These are phyloP conservation scores for Prunus yedoensis DNA, from an alignment of 331 rosid species.

Conservation along the genomic window DNA sequence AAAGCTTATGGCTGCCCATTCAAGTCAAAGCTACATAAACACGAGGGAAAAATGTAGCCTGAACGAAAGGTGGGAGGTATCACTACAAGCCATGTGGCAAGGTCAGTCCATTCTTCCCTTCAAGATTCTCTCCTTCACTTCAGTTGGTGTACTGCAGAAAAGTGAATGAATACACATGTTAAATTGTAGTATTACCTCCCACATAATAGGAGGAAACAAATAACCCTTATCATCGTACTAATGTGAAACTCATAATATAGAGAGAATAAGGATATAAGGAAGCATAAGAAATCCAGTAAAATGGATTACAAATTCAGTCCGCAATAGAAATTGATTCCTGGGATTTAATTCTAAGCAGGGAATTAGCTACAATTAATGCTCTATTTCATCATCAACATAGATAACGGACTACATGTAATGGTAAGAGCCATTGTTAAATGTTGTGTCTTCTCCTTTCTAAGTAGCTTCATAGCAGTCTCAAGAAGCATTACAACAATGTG, in stretches of 20 bases:
- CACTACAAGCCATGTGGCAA: neutral
- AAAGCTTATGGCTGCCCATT: neutral
- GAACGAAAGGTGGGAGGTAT: neutral
- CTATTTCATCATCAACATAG: neutral
- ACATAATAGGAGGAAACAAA: neutral
- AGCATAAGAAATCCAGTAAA: neutral
- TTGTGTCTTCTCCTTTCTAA: neutral
- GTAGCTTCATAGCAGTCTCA: neutral
- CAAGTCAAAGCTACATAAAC: conserved; percentile 7
- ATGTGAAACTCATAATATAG: neutral
- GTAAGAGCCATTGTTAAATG: neutral
- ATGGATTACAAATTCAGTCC: neutral
- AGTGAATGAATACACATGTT: neutral
- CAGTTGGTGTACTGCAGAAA: conserved; percentile 76
- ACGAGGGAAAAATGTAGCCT: neutral
- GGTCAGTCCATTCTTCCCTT: conserved; percentile 68
- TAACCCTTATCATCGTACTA: neutral
- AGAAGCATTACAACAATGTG: neutral
- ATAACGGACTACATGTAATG: neutral
- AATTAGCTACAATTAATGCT: neutral
- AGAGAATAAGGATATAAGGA: neutral
- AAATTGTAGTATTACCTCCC: neutral
- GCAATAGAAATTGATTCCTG: neutral
- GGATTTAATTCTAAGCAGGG: neutral
- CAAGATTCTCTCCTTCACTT: conserved; percentile 86